Base-by-base conservation (phyloP, 257 asterid genomes). In the Scutellaria barbata region DNA sequence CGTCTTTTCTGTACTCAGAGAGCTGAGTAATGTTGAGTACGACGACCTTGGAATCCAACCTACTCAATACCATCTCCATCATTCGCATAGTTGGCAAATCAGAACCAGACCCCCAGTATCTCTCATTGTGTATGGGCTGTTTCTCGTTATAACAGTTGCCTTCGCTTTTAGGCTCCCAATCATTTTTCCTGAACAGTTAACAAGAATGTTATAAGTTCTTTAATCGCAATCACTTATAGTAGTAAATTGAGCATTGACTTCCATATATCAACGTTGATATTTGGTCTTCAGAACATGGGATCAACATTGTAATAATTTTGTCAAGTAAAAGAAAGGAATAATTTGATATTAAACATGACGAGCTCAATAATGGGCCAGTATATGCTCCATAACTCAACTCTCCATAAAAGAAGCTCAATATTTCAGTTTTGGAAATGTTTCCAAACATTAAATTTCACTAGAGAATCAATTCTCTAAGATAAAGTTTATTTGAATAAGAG, bases 71-170 rank as follows among this genome's bases (percentile, higher is more conserved):
- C 72, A 72, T 88, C 40, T 89, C 91, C 37, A 86, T 84, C 89
- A 95, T 83, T 71, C 76, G 81, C 99, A 91, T 88, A 1, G 99
- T 85, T 40, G 93, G 81, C 71, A 84, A 54, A 72, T 91, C 94
- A 4, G 96, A 91, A 22, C 90, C 99, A 22, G 76, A 45, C 22
- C 96, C 98, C 89, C 91, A 78, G 76, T 95, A 92, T 47, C 78
- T 81, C 17, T 78, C 79, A 6, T 84, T 73, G 7, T 22, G 20
- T 60, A 94, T 87, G 4, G 99, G 98, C 71, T 70, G 75, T 52
- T 75, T 88, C 86, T 95, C 99, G 14, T 83, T 46, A 57, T 83
- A 89, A 69, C 99, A 95, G 68, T 89, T 95, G 74, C 98, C 99
- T 81, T 88, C 82, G 13, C 85, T 81, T 47, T 86, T 89, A 0